Percentiles rank a stretch among this genome's conserved stretches.
Conservation (phyloP, 2,329 filamentous ascomycete species). For the Aspergillus oerlinghausenensis region DNA sequence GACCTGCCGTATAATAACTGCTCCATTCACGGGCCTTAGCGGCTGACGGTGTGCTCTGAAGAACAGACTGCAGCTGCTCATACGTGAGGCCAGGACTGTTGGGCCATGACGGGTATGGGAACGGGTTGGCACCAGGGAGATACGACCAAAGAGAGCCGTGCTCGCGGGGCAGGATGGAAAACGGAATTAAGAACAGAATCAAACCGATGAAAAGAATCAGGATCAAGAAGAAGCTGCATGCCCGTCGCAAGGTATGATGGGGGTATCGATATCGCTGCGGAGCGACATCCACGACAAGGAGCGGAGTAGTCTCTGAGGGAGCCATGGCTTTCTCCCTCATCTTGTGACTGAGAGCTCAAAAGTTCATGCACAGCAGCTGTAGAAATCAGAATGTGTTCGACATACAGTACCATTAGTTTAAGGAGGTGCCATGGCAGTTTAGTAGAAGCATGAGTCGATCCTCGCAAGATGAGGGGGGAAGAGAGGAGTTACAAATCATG, state of each 20-base stretch:
- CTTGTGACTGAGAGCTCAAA: conserved; percentile 5
- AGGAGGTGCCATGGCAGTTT: background rate
- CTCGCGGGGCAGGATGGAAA: conserved; percentile 34
- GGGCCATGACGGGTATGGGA: conserved; percentile 39
- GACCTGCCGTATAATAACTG: conserved; percentile 70
- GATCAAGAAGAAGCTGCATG: conserved; percentile 39
- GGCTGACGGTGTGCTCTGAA: conserved; percentile 51
- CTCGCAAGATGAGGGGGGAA: background rate
- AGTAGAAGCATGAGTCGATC: background rate
- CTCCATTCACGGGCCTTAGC: conserved; percentile 66
- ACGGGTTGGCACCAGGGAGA: conserved; percentile 36
- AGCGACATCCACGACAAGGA: conserved; percentile 39
- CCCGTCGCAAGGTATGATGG: conserved; percentile 39
- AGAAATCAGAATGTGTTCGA: background rate
- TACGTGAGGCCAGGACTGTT: conserved; percentile 46
- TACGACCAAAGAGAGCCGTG: conserved; percentile 37
- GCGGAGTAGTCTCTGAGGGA: conserved; percentile 37
- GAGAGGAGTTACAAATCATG: background rate
- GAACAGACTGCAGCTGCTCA: conserved; percentile 51
- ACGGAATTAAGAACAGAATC: conserved; percentile 40
- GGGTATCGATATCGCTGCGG: conserved; percentile 39
- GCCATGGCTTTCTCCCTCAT: conserved; percentile 38
- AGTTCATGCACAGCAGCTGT: background rate
- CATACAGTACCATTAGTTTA: background rate
- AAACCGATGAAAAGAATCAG: conserved; percentile 35